Conservation (phyloP, 352 stramenopile species). For the Globisporangium perplexum region DNA sequence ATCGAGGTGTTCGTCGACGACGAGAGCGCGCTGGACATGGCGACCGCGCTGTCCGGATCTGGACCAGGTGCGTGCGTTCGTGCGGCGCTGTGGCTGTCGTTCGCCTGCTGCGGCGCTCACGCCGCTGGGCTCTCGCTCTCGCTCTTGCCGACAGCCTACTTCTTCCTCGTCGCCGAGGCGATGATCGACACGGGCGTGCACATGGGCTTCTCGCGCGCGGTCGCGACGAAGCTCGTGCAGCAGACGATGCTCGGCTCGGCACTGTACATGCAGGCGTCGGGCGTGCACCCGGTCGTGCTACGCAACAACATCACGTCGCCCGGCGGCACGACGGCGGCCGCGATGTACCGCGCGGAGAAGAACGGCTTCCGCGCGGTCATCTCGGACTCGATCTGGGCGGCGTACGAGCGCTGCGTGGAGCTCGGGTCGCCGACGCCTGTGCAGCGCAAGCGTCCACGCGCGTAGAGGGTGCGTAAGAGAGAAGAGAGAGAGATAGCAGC, state of each 20-base stretch:
- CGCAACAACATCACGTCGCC: conserved; percentile 94
- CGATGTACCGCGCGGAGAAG: conserved; percentile 95
- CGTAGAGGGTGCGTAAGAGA: no score
- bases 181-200: conserved; percentile 95
- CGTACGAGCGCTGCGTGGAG: conserved; percentile 92
- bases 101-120: neutral
- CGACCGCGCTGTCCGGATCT: conserved; percentile 90
- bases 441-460: conserved; percentile 58
- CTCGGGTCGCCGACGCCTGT: conserved; percentile 84
- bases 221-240: conserved; percentile 93
- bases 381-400: conserved; percentile 94
- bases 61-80: conserved; percentile 55
- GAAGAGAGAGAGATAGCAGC: no score
- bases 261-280: conserved; percentile 91
- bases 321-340: conserved; percentile 90
- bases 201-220: conserved; percentile 92
- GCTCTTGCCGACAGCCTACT: conserved; percentile 74
- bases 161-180: conserved; percentile 94
- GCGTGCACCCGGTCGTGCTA: conserved; percentile 88
- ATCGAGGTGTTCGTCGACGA: conserved; percentile 93
- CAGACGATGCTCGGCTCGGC: conserved; percentile 92
- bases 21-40: conserved; percentile 94
- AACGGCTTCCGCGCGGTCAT: conserved; percentile 93
- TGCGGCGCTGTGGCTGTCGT: no score
- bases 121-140: no score